Percentiles rank a stretch among this genome's conserved stretches.
These are phyloP conservation scores for Aspergillus sp. DNA, from an alignment of 2,329 filamentous ascomycete species.

Conservation along the genomic window DNA sequence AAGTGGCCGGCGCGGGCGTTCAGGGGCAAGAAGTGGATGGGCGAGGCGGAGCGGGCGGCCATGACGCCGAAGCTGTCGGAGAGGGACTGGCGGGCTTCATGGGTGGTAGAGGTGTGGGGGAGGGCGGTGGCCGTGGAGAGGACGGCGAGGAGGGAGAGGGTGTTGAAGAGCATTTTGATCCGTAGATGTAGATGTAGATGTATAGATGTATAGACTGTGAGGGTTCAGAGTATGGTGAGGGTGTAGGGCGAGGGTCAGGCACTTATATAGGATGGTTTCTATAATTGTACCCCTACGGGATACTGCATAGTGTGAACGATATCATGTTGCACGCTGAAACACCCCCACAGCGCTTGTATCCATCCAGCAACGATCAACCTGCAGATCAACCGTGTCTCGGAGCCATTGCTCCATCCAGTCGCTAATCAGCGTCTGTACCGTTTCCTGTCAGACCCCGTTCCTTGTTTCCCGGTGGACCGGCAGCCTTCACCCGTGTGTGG, in stretches of 20 bases:
- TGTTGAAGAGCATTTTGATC: slow-evolving; percentile 8
- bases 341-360: neutral
- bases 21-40: slow-evolving; percentile 49
- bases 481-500: too few species aligned
- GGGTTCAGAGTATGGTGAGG: neutral
- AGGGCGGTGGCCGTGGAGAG: slow-evolving; percentile 7
- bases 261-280: too few species aligned
- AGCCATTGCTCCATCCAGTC: neutral
- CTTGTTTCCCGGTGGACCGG: neutral
- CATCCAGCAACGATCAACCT: neutral
- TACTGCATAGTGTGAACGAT: too few species aligned
- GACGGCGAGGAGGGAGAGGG: slow-evolving; percentile 9
- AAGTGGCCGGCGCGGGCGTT: slow-evolving; percentile 51
- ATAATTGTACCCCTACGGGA: too few species aligned
- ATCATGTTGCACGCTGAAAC: neutral
- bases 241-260: neutral
- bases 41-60: slow-evolving; percentile 46
- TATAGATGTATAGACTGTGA: neutral
- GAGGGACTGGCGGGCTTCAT: neutral
- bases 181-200: neutral
- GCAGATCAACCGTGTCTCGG: neutral
- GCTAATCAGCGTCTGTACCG: neutral
- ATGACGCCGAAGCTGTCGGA: slow-evolving; percentile 41
- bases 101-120: slow-evolving; percentile 17
- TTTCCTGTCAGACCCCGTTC: neutral